Base-by-base conservation (phyloP, 176 grass and related monocot genomes). In the Zoysia pacifica region DNA sequence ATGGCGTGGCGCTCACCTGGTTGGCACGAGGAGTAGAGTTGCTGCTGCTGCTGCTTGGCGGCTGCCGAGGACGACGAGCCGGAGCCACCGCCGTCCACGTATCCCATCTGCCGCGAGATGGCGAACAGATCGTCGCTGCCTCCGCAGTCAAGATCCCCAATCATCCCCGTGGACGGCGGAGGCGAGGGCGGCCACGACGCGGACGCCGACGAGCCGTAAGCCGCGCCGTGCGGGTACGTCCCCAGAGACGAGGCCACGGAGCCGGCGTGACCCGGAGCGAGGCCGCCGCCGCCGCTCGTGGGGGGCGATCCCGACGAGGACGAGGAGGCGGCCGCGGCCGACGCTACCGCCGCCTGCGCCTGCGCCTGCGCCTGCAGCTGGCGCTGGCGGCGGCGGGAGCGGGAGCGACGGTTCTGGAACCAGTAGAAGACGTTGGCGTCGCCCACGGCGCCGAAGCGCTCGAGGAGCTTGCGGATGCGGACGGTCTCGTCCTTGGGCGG, bases 391-490 rank as follows among this genome's bases (percentile, higher is more conserved):
- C 95, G 90, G 49, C 95, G 91, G 0, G 91, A 97, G n/a, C 95
- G 79, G 1, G 95, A 97, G 65, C 95, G 86, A n/a, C 95, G 85
- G 74, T 97, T 97, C 88, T 94, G 95, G 70, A 97, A 97, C 95
- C 95, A 97, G 79, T 97, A 97, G 77, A 97, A 97, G 70, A 97
- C 92, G 75, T 97, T 97, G 73, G 94, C 91, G 72, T 97, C 94
- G 42, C 91, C 89, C 62, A 97, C 94, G 60, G 89, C 80, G 62
- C 94, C 94, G 72, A 97, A 97, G 51, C 93, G 90, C 73, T 97
- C 94, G 66, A 97, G 89, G 8, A 97, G 89, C 85, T 97, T 97
- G 69, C 94, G 87, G 73, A 97, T 97, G 54, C 91, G 81, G 49
- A 97, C 89, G 0, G 94, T 97, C 83, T 97, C 94, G 54, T 94